Evolutionary conservation across 306 rosid genomes (phyloP).

Genomic region (Malus orientalis): DNA sequence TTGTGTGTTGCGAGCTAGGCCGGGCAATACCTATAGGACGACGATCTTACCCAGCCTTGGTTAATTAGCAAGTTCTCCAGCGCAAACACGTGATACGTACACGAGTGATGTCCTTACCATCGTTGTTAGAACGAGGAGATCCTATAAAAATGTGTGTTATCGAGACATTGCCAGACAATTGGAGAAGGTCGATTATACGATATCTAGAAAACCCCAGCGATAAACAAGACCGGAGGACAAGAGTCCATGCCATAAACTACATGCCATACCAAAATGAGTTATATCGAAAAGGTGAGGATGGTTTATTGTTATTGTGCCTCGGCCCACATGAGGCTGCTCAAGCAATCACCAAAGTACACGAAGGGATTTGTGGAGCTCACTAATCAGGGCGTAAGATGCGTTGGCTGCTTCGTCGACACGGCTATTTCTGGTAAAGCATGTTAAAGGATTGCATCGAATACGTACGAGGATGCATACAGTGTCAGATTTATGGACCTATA

Average conservation of each 20-base stretch:
- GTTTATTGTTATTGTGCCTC: too few species aligned
- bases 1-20: rapidly evolving
- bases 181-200: rapidly evolving
- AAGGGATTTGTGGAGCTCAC: too few species aligned
- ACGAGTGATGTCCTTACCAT: too few species aligned
- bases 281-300: too few species aligned
- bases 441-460: too few species aligned
- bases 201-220: rapidly evolving
- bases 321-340: rapidly evolving
- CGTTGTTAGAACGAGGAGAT: too few species aligned
- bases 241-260: rapidly evolving
- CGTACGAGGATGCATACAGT: rapidly evolving
- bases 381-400: rapidly evolving
- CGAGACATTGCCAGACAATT: too few species aligned
- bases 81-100: rapidly evolving
- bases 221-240: rapidly evolving
- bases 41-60: too few species aligned
- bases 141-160: rapidly evolving
- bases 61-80: too few species aligned
- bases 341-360: rapidly evolving
- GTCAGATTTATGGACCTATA: too few species aligned
- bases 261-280: too few species aligned
- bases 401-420: rapidly evolving
- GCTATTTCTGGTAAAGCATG: too few species aligned
- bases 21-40: rapidly evolving